Conservation (phyloP, 164 flowering plant genomes). For the Stephania cephalantha region DNA sequence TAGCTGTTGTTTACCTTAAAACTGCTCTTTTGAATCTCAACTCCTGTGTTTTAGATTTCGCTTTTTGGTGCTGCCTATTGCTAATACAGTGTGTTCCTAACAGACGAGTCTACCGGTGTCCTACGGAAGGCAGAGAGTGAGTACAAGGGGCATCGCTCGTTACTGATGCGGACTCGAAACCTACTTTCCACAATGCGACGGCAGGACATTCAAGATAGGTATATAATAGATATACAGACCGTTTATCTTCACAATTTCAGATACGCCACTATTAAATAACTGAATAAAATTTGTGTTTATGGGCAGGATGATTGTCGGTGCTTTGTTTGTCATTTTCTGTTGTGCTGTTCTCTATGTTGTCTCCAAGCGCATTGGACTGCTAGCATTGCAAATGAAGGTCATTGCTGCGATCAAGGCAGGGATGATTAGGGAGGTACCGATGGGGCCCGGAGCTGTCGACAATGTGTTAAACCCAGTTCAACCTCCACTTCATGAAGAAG, state of each 20-base stretch:
- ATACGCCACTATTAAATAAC: neutral
- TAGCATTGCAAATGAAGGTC: conserved; percentile 61
- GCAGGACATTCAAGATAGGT: conserved; percentile 88
- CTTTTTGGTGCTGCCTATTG: neutral
- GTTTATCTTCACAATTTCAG: neutral
- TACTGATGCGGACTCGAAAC: conserved; percentile 72
- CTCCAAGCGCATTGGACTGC: conserved; percentile 79
- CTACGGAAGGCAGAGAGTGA: conserved; percentile 82
- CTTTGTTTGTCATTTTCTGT: conserved; percentile 62
- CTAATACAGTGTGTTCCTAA: conserved; percentile 1
- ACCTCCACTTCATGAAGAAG: conserved; percentile 25
- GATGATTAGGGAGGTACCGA: conserved; percentile 32
- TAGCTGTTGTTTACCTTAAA: too few relatives aligned
- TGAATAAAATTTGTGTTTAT: conserved; percentile 5
- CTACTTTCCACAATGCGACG: conserved; percentile 86
- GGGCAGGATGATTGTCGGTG: conserved; percentile 54
- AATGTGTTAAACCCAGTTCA: conserved; percentile 25
- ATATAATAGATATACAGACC: neutral
- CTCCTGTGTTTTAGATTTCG: too few relatives aligned
- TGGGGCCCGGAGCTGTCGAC: conserved; percentile 24
- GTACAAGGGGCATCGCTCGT: conserved; percentile 83
- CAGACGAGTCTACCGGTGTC: conserved; percentile 81
- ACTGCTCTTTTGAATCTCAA: too few relatives aligned
- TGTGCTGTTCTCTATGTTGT: conserved; percentile 79
- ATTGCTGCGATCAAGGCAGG: conserved; percentile 63